Evolutionary conservation across 139 green algal genomes (phyloP), one percentile per base, ranked within the genome.

Genomic region (Coelastrella sp.): DNA sequence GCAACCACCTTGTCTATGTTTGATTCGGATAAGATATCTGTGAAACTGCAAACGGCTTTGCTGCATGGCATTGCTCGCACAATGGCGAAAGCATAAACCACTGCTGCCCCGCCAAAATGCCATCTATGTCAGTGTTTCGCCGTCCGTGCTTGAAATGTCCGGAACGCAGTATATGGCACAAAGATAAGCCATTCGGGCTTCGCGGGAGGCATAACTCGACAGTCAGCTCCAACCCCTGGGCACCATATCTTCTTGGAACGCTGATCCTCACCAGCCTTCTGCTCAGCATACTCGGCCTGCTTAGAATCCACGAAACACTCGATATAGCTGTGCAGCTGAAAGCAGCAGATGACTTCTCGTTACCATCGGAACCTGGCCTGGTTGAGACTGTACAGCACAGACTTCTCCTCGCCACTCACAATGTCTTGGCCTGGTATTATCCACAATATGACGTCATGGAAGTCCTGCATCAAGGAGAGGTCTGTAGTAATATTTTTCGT

Each of bases 381-480:
- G 17, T 43, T 3, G 27, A 79, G 2, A 37, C 43, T 17, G 71
- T 43, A 25, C 79, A 72, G 64, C 79, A 72, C 43, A 34, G 68
- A 2, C 79, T 95, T 25, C 48, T 95, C 67, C 85, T 95, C 32
- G 90, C 92, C 6, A 93, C 79, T 30, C 90, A 95, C 63, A 90
- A 90, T 40, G 80, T 90, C 2, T 83, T 96, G 37, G 67, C 91
- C 27, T 95, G 92, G 91, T 96, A 95, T 57, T 83, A 87, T 19
- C 86, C 88, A 8, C 62, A 88, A 8, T 88, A 74, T 9, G 74
- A 91, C 69, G 45, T 81, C 2, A 57, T 89, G 17, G 35, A 82
- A 2, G 86, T 95, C 2, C 38, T 96, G 30, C 93, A 96, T 41
- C 83, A 93, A 81, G 90, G 91, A 6, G 35, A 93, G 91, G 92